Evolutionary conservation across 768 basidiomycete species (phyloP), one percentile per base, ranked within the genome.

Genomic region (Hypholoma fasciculare): DNA sequence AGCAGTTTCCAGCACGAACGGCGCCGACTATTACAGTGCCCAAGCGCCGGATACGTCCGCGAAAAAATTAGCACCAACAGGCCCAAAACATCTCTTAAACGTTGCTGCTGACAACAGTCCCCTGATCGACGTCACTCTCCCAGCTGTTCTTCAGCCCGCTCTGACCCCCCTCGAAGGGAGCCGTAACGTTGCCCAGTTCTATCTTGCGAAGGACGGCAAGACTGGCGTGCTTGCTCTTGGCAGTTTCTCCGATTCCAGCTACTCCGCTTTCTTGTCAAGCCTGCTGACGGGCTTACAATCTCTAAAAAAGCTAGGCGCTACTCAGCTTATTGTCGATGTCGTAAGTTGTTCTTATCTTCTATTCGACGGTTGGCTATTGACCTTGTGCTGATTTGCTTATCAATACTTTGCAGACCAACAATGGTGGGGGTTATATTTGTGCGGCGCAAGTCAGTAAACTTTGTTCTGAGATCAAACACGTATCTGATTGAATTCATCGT

Each of bases 221-320:
- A 86, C 84, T 1, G 84, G 84, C 42, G 81, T 85, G 13, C 69
- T 85, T 52, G 81, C 82, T 12, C 77, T 86, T 16, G 84, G 85
- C 17, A 84, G 83, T 65, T 87, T 86, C 67, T 78, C 79, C 1
- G 82, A 79, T 26, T 56, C 59, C 11, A 69, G 72, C 60, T 81
- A 79, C 59, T 66, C 71, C 47, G 63, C 61, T 5, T 79, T 85
- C 61, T 65, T 79, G 52, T 60, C 68, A 20, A 73, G 76, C 27
- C 61, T 86, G 49, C 61, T 86, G 36, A 65, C 72, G 4, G 85
- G 85, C 12, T 65, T 85, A 61, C 63, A 75, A 27, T 76, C 74
- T 17, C 63, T 87, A 63, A 84, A 77, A 64, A 67, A 70, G 11
- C 61, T 71, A 49, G 85, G 85, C 36, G 83, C 82, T 3, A 79